Conservation (phyloP, 2,329 filamentous ascomycete genomes). For the Calonectria pseudoturangicola region DNA sequence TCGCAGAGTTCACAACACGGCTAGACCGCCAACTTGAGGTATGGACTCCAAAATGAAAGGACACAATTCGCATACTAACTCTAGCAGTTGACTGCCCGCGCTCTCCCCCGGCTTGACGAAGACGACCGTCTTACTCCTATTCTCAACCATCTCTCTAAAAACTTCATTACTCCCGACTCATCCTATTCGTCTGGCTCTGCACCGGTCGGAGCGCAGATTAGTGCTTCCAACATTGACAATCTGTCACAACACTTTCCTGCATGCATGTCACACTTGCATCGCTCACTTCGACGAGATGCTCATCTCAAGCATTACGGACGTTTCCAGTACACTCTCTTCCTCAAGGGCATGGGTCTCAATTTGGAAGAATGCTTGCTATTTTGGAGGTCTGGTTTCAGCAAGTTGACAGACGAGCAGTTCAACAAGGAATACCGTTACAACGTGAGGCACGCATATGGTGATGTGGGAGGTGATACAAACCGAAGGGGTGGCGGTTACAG, state of each 20-base stretch:
- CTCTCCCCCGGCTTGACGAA: conserved; percentile 93
- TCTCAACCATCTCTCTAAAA: conserved; percentile 89
- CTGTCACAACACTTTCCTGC: conserved; percentile 90
- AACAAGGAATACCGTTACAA: conserved; percentile 99
- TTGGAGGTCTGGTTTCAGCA: conserved; percentile 91
- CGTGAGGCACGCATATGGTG: conserved; percentile 94
- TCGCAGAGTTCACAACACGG: conserved; percentile 87
- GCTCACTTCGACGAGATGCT: conserved; percentile 87
- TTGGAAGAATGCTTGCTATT: conserved; percentile 95
- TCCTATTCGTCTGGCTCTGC: conserved; percentile 80
- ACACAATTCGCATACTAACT: conserved; percentile 17
- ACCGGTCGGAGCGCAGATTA: conserved; percentile 83
- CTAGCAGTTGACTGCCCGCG: conserved; percentile 86
- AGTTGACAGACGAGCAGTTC: conserved; percentile 94
- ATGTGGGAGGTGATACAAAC: conserved; percentile 94
- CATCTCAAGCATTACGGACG: conserved; percentile 96
- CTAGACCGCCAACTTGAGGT: conserved; percentile 91
- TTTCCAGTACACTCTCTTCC: conserved; percentile 95
- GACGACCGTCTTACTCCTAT: conserved; percentile 89
- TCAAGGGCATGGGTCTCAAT: conserved; percentile 94
- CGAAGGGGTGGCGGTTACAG: conserved; percentile 90
- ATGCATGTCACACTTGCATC: conserved; percentile 95
- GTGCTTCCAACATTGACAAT: conserved; percentile 85
- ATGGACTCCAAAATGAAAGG: conserved; percentile 48
- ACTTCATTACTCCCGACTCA: conserved; percentile 93